A percentile compares a stretch with the other conserved stretches of the same genome.
These are phyloP conservation scores for Amanita polypyramis DNA, from an alignment of 768 basidiomycete species.

Conservation along the genomic window DNA sequence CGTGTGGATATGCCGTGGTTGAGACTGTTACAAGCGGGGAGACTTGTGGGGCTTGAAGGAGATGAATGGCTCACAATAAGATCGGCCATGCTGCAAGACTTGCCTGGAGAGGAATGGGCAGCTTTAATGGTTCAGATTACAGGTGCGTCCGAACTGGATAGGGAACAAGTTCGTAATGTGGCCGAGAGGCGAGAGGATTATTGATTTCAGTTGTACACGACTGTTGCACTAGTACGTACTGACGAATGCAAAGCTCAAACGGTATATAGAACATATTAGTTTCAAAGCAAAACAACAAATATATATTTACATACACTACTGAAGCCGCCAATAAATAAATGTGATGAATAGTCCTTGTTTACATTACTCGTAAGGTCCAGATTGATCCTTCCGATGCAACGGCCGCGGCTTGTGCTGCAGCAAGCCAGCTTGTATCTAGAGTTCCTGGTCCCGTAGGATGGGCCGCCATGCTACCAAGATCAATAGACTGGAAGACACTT, in stretches of 20 bases:
- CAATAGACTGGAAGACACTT: conserved; percentile 64
- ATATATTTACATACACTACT: conserved; percentile 19
- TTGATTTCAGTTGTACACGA: conserved; percentile 3
- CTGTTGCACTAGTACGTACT: conserved; percentile 6
- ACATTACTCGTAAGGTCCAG: conserved; percentile 78
- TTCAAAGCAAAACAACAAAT: conserved; percentile 31
- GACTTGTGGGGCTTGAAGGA: conserved; percentile 53
- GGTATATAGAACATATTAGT: conserved; percentile 12
- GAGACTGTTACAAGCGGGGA: conserved; percentile 57
- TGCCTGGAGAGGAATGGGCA: conserved; percentile 45
- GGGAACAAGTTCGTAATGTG: conserved; percentile 50
- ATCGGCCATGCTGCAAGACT: conserved; percentile 35
- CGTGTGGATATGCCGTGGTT: conserved; percentile 73
- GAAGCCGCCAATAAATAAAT: conserved; percentile 14
- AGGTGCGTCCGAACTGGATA: conserved; percentile 50
- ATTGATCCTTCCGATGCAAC: conserved; percentile 50
- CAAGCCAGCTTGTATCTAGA: conserved; percentile 60
- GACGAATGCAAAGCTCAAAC: conserved; percentile 12
- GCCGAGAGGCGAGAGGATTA: conserved; percentile 34
- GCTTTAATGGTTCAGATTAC: conserved; percentile 36
- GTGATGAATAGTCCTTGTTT: conserved; percentile 18
- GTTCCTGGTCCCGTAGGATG: conserved; percentile 35
- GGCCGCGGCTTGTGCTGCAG: conserved; percentile 62
- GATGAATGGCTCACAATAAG: conserved; percentile 37
- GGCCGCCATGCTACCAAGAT: conserved; percentile 41